phyloP scores from a whole-genome alignment of 345 rosid species.

The Citrus reticulata region DNA sequence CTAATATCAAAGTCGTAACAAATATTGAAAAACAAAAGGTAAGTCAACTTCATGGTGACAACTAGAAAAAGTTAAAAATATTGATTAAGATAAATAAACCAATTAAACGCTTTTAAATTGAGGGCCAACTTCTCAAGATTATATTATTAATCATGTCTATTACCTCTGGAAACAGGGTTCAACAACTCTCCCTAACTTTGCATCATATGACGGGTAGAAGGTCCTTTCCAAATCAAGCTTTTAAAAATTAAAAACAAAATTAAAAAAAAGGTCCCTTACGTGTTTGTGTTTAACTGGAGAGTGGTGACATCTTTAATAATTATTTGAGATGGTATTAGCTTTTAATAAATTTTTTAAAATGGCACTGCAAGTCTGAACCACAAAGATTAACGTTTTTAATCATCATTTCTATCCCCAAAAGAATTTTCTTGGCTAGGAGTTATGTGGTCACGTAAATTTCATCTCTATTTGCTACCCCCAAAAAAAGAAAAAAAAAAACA shows the following conservation, averaged over 20 bases:
- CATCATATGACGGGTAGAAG: not conserved
- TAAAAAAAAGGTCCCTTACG: not conserved
- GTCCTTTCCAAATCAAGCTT: conserved; percentile 1
- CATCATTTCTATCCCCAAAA: not conserved
- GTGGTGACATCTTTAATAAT: not conserved
- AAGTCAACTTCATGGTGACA: conserved; percentile 4
- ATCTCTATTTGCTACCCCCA: no score
- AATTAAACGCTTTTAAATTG: not conserved
- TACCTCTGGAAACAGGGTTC: not conserved
- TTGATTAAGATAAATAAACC: not conserved
- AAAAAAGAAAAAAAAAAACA: not conserved
- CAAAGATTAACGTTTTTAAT: not conserved
- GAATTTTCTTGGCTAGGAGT: not conserved
- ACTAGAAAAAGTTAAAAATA: not conserved
- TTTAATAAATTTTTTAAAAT: no score
- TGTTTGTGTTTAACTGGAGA: not conserved
- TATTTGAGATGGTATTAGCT: not conserved
- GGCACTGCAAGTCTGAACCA: not conserved
- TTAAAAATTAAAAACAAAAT: not conserved
- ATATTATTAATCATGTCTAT: not conserved
- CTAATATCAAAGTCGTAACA: not conserved
- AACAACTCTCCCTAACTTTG: not conserved
- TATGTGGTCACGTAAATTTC: not conserved
- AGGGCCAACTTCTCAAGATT: not conserved
- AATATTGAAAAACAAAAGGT: not conserved